Evolutionary conservation across 441 rosid species (phyloP).

Genomic region (Erysimum pusillum): DNA sequence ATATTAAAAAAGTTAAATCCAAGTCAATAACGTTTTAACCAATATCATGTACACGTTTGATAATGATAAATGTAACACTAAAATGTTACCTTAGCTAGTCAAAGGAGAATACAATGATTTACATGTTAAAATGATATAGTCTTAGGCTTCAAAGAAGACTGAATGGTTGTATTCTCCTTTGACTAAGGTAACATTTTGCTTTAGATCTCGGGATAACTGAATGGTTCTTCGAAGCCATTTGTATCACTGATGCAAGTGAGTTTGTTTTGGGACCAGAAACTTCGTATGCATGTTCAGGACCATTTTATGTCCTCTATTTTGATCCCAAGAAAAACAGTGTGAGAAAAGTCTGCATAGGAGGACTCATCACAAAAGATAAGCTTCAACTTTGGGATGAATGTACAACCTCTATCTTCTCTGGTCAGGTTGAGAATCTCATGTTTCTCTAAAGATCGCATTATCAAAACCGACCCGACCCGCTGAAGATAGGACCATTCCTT

Average conservation of each 20-base stretch:
- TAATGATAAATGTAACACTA: no score
- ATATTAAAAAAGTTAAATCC: no score
- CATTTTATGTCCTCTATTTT: constrained; percentile 29
- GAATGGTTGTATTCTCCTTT: no score
- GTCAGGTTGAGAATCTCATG: constrained; percentile 24
- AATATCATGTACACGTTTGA: no score
- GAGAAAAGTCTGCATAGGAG: constrained; percentile 22
- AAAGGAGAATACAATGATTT: no score
- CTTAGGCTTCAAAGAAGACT: no score
- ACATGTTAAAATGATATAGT: no score
- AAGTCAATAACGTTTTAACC: no score
- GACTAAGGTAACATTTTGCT: no score
- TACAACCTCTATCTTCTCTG: constrained; percentile 1
- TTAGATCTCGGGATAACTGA: background rate
- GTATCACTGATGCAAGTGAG: constrained; percentile 15
- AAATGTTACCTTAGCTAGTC: no score
- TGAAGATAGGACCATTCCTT: constrained; percentile 91
- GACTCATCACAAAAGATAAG: constrained; percentile 1
- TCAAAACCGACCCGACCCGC: no score
- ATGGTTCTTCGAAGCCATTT: background rate
- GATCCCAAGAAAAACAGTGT: constrained; percentile 16
- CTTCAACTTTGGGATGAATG: background rate
- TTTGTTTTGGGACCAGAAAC: constrained; percentile 29
- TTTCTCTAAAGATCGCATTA: constrained; percentile 20
- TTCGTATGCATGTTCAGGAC: background rate